These are phyloP conservation scores for Saccharomyces kudriavzevii DNA, from an alignment of 805 yeast species.

Conservation along the genomic window DNA sequence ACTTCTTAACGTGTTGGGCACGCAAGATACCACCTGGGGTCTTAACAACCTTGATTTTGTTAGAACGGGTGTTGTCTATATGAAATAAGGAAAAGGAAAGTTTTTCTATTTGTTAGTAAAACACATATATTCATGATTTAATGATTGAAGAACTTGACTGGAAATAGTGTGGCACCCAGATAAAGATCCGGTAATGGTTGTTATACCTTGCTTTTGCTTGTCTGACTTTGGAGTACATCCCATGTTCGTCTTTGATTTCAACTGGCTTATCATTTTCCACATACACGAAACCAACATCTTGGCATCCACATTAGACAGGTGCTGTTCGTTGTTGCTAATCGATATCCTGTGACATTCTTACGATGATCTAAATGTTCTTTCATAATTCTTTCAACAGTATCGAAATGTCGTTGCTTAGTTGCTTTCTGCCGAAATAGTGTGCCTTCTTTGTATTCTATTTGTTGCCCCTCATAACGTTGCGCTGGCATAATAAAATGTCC, in stretches of 20 bases:
- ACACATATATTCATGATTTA: neutral
- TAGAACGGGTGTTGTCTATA: constrained; percentile 96
- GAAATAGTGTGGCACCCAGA: neutral
- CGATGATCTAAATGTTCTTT: too few species aligned
- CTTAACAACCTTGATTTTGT: constrained; percentile 99
- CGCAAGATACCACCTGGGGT: constrained; percentile 99
- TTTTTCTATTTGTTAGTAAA: constrained; percentile 5
- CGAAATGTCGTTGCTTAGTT: too few species aligned
- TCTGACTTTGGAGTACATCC: too few species aligned
- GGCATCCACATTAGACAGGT: too few species aligned
- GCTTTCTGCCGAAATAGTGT: neutral
- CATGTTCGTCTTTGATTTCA: too few species aligned
- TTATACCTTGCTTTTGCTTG: too few species aligned
- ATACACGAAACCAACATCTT: too few species aligned
- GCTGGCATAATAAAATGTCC: neutral
- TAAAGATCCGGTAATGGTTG: neutral
- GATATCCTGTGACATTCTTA: too few species aligned
- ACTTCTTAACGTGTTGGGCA: constrained; percentile 95
- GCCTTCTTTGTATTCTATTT: neutral
- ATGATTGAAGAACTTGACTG: neutral
- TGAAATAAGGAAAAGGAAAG: neutral
- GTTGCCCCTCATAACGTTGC: neutral
- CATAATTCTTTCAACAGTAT: too few species aligned
- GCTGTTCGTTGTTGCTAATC: too few species aligned
- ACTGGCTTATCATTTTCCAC: too few species aligned